A percentile compares a stretch with the other conserved stretches of the same genome.
Evolutionary conservation across 352 stramenopile genomes (phyloP).

Genomic region (Pythium monospermum): DNA sequence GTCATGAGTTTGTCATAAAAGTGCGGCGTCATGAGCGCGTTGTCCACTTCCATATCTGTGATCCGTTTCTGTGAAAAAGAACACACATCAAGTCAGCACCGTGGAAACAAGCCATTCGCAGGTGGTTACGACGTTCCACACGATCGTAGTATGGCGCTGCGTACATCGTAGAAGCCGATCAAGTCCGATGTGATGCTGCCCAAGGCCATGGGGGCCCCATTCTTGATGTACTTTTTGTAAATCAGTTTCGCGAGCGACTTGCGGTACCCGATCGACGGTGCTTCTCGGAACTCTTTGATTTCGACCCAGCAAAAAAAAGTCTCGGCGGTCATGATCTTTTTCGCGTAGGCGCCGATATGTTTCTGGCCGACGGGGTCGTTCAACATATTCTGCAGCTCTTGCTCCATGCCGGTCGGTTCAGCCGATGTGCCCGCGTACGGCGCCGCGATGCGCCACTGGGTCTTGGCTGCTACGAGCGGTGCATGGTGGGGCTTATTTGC

Average conservation of each 20-base stretch:
- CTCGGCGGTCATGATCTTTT: constrained; percentile 81
- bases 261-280: constrained; percentile 58
- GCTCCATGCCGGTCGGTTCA: constrained; percentile 53
- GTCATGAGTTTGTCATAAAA: constrained; percentile 70
- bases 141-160: too few relatives aligned
- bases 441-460: constrained; percentile 68
- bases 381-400: constrained; percentile 64
- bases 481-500: constrained; percentile 62
- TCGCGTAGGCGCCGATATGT: constrained; percentile 72
- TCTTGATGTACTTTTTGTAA: constrained; percentile 83
- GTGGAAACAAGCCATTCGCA: too few relatives aligned
- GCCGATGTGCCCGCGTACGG: constrained; percentile 36
- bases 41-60: constrained; percentile 36
- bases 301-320: constrained; percentile 86
- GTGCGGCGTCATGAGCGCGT: constrained; percentile 39
- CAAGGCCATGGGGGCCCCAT: constrained; percentile 64
- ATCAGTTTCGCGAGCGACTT: constrained; percentile 78
- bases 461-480: constrained; percentile 69
- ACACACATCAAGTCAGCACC: too few relatives aligned
- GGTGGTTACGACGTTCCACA: too few relatives aligned
- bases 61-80: constrained; percentile 49
- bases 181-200: constrained; percentile 72
- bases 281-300: constrained; percentile 77
- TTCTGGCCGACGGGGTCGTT: constrained; percentile 78
- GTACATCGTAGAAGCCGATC: constrained; percentile 62